phyloP scores from a whole-genome alignment of 1,284 basidiomycete genomes.

The Hemileia vastatrix region DNA sequence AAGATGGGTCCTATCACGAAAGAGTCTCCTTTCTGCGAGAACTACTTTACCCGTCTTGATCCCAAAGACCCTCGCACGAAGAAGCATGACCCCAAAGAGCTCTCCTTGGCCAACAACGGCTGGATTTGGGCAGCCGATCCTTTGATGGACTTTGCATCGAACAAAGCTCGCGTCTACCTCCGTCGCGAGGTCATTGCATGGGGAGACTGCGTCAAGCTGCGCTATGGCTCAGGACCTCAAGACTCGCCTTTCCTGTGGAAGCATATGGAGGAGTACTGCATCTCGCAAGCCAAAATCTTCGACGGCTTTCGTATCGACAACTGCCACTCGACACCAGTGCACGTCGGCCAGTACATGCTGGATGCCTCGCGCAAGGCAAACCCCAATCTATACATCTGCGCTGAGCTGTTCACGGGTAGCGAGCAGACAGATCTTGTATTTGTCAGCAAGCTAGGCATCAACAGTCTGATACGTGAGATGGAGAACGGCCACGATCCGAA shows the following conservation, averaged over 20 bases:
- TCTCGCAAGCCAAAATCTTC: conserved; percentile 29
- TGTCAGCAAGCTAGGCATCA: conserved; percentile 38
- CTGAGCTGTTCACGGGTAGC: conserved; percentile 37
- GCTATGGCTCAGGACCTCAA: conserved; percentile 30
- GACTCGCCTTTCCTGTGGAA: conserved; percentile 38
- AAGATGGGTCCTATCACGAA: conserved; percentile 32
- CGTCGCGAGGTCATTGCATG: conserved; percentile 38
- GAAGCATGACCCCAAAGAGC: conserved; percentile 28
- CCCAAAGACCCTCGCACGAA: conserved; percentile 30
- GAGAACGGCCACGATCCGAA: conserved; percentile 38
- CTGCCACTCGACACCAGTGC: conserved; percentile 39
- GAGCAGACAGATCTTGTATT: conserved; percentile 35
- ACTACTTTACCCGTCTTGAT: conserved; percentile 36
- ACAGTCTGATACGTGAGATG: conserved; percentile 39
- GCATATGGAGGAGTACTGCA: conserved; percentile 33
- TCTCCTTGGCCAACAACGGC: conserved; percentile 35
- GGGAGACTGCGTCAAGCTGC: conserved; percentile 40
- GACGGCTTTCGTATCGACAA: conserved; percentile 39
- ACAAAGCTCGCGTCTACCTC: conserved; percentile 36
- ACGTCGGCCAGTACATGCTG: conserved; percentile 39
- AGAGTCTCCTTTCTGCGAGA: conserved; percentile 32
- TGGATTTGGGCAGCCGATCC: conserved; percentile 42
- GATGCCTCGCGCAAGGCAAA: conserved; percentile 34
- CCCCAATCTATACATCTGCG: conserved; percentile 37
- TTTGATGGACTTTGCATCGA: conserved; percentile 36